Percentiles rank a stretch among this genome's conserved stretches.
phyloP scores from a whole-genome alignment of 768 basidiomycete genomes.

The Mrakia hoshinonis region DNA sequence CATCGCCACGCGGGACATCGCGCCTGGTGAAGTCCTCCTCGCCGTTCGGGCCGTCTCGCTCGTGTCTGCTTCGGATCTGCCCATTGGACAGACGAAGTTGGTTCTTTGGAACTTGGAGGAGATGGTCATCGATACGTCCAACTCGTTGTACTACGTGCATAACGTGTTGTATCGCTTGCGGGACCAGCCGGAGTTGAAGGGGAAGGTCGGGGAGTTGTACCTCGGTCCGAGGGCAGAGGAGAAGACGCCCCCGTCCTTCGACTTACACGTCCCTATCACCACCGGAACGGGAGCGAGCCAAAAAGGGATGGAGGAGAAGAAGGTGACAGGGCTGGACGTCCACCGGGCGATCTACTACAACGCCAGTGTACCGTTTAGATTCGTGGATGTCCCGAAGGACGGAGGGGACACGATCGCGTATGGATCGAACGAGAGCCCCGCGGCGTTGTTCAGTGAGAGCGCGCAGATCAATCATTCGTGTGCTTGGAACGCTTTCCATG shows the following conservation, averaged over 20 bases:
- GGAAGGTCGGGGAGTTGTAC: slow-evolving; percentile 20
- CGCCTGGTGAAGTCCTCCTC: slow-evolving; percentile 23
- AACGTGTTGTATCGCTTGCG: slow-evolving; percentile 20
- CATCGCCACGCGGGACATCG: slow-evolving; percentile 23
- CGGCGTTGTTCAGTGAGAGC: slow-evolving; percentile 18
- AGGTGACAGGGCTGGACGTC: slow-evolving; percentile 2
- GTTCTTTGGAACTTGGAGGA: slow-evolving; percentile 16
- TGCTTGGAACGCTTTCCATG: slow-evolving; percentile 10
- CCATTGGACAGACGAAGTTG: neutral
- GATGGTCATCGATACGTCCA: slow-evolving; percentile 18
- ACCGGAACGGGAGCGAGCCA: neutral
- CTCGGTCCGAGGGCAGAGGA: slow-evolving; percentile 12
- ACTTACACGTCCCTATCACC: neutral
- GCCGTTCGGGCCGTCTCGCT: slow-evolving; percentile 11
- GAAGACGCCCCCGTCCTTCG: slow-evolving; percentile 5
- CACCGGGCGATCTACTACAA: slow-evolving; percentile 23
- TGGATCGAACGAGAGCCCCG: slow-evolving; percentile 10
- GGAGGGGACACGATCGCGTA: slow-evolving; percentile 20
- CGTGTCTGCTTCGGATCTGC: slow-evolving; percentile 8
- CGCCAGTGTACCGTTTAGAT: slow-evolving; percentile 9
- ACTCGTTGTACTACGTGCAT: slow-evolving; percentile 15
- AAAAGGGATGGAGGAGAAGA: neutral
- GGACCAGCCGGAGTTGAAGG: slow-evolving; percentile 24
- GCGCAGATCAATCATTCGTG: slow-evolving; percentile 27
- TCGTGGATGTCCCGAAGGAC: neutral